Evolutionary conservation across 2,329 filamentous ascomycete genomes (phyloP).

Genomic region (Fusarium kyushuense): DNA sequence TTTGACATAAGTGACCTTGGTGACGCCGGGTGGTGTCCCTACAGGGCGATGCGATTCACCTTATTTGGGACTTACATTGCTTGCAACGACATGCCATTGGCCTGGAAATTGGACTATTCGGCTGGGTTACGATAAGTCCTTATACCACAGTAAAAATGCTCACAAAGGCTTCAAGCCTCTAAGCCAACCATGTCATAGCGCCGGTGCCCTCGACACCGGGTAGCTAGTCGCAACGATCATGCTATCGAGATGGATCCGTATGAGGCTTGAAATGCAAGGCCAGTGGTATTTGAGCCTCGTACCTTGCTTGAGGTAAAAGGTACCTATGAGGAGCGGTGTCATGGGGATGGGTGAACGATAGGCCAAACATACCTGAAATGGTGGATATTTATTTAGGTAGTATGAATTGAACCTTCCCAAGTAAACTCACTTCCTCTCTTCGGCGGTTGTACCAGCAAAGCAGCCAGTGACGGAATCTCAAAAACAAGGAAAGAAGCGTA

Average conservation of each 20-base stretch:
- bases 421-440: background rate
- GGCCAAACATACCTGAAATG: conserved; percentile 3
- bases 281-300: conserved; percentile 3
- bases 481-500: conserved; percentile 21
- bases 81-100: background rate
- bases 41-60: background rate
- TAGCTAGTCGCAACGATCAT: background rate
- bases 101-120: background rate
- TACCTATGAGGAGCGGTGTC: conserved; percentile 33
- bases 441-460: background rate
- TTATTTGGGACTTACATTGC: background rate
- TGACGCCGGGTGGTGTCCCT: background rate
- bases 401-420: background rate
- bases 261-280: background rate
- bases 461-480: background rate
- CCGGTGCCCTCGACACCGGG: background rate
- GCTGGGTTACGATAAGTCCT: background rate
- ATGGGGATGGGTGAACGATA: conserved; percentile 18
- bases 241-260: background rate
- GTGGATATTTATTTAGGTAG: background rate
- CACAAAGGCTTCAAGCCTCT: background rate
- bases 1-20: background rate
- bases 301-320: background rate
- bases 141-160: background rate
- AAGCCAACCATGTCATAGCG: background rate